Evolutionary conservation across 768 basidiomycete genomes (phyloP), one percentile per base, ranked within the genome.

Genomic region (Lactifluus hygrophoroides): DNA sequence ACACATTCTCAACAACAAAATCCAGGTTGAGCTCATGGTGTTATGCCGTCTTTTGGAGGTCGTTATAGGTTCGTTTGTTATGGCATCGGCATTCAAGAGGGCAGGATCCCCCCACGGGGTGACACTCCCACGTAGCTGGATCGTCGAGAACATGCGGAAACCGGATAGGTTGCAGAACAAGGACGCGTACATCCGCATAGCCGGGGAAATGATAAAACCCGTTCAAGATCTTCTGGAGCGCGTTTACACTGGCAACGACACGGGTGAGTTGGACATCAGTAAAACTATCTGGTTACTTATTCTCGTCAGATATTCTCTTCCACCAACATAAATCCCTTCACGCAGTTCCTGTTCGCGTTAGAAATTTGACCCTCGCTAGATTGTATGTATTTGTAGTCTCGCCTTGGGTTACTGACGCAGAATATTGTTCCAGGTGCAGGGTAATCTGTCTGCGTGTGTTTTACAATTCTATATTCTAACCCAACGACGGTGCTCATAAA

Each of bases 51-150:
- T 63, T 23, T 14, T 63, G 25, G 62, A 63, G 42, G 23, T 49
- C 21, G 34, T 63, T 5, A 10, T 35, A n/a, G 40, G 59, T 11
- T 56, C 51, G 11, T 44, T 56, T 43, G 21, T 54, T 16, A 57
- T 57, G 38, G 64, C 57, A 23, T 32, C 2, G 43, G n/a, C 53
- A 19, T 51, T 49, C 17, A 49, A 14, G 16, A 40, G 6, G 40
- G 25, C 10, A 0, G 10, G 32, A 37, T 47, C 49, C 23, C 21
- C 37, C 28, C 49, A 57, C 21, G 48, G 45, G 16, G 37, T 57
- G 14, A 52, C 47, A 30, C 58, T 61, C 28, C 66, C 66, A 5
- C 61, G 58, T 7, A 64, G 65, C 51, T 66, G 62, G 65, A 46
- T 66, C 21, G 47, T 66, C 17, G 51, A 51, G 27, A 43, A 58